Evolutionary conservation across 2,329 filamentous ascomycete species (phyloP), one percentile per base, ranked within the genome.

Genomic region (Bretziella fagacearum): DNA sequence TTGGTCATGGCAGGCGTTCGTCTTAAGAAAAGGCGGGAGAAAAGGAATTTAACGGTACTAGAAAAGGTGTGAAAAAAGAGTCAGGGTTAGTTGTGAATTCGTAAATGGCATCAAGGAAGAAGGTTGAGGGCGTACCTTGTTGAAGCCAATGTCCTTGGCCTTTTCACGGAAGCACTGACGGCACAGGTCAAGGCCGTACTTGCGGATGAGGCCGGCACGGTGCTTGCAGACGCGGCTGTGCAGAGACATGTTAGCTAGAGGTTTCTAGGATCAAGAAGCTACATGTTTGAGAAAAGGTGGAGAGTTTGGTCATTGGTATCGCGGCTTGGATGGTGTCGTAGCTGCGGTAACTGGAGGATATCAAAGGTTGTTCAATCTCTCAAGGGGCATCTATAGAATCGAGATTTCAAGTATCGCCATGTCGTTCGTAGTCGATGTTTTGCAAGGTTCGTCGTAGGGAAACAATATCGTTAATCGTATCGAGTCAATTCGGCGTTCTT

Each of bases 141-240:
- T 69, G 68, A 81, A 81, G 60, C 77, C 77, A 65, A 81, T 81
- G 62, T 81, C 77, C 65, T 73, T 66, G 56, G 74, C 66, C 72
- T 80, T 80, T 71, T 81, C 77, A 62, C 77, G 73, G 74, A 81
- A 82, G 73, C 78, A 82, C 66, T 82, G 78, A 74, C 78, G 77
- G 76, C 78, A 82, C 64, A 82, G 77, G 70, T 93, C 85, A 60
- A 95, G 77, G 65, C 91, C 89, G 74, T 98, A 98, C 76, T 98
- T 98, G 76, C 91, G 87, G 79, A 98, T 94, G 60, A 98, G 80
- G 93, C 91, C 91, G 63, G 91, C 89, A 65, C 77, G 80, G 83
- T 98, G 89, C 65, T 86, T 85, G 84, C 73, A 77, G 63, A 77
- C 71, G 55, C 73, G 73, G 73, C 73, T 77, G 56, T 56, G 56